These are phyloP conservation scores for Fusarium vanettenii DNA, from an alignment of 2,329 filamentous ascomycete genomes.

Conservation along the genomic window DNA sequence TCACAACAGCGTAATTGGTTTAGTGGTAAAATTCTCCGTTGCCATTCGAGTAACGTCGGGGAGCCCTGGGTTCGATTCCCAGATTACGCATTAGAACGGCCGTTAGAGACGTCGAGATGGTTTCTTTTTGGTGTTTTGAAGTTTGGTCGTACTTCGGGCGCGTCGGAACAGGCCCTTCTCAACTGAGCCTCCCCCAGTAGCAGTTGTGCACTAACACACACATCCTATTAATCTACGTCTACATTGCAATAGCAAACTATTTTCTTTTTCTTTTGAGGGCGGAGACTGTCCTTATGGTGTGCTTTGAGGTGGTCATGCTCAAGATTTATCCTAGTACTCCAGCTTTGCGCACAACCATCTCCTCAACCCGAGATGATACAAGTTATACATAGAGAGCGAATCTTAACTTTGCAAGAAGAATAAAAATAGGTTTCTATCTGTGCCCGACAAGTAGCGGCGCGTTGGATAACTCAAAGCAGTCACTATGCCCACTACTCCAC, in stretches of 20 bases:
- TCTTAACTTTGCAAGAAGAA: too few species aligned
- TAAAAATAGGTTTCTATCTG: too few species aligned
- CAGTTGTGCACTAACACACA: too few species aligned
- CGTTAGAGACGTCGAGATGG: neutral
- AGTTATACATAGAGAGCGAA: too few species aligned
- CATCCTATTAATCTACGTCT: neutral
- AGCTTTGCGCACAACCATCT: neutral
- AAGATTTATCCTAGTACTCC: neutral
- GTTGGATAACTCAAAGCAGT: neutral
- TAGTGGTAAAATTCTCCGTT: constrained; percentile 1
- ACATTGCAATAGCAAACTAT: neutral
- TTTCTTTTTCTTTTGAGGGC: neutral
- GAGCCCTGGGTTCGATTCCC: neutral
- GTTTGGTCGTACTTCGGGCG: neutral
- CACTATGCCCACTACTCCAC: neutral
- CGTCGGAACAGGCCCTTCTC: neutral
- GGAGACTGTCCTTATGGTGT: neutral
- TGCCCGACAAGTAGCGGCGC: neutral
- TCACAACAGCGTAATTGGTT: constrained; percentile 7
- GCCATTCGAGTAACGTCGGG: too few species aligned
- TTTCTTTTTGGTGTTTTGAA: neutral
- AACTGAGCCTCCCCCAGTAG: too few species aligned
- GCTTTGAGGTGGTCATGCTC: neutral
- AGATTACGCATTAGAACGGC: neutral
- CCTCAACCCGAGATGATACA: too few species aligned